Base-by-base conservation (phyloP, 2,329 filamentous ascomycete species). In the Phaeophleospora eucalypticola region DNA sequence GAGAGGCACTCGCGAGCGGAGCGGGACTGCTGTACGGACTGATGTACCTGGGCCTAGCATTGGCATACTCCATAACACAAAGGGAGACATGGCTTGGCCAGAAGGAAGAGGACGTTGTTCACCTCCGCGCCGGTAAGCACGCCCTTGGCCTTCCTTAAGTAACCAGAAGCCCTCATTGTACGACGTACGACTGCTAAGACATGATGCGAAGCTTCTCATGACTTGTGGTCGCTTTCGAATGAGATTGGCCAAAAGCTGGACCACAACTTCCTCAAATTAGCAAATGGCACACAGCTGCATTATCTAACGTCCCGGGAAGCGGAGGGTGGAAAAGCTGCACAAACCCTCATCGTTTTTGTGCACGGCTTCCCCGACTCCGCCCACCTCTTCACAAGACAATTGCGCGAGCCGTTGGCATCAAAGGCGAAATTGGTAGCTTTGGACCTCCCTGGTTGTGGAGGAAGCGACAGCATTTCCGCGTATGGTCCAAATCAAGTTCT, bases 361-460 rank as follows among this genome's bases (percentile, higher is more conserved):
- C 79, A 82, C 60, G 79, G 79, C 32, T 82, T 80, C 48, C 79
- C 79, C 4, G 79, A 82, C 55, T 79, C 77, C 46, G 80, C 70
- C 63, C 68, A 73, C 9, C 63, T 81, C 42, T 82, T 77, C 76
- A 69, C 70, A 37, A 65, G 73, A 41, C 61, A 78, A 18, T 62
- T 81, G 16, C 61, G 62, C 33, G 72, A 71, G 0, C 48, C 63
- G 8, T 61, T 71, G 20, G 61, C 65, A 19, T 49, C 67, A 19
- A 54, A 67, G 4, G 69, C 73, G 16, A 71, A 71, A 16, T 54
- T 81, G 4, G 70, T 82, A 24, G 78, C 77, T 0, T 67, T 81
- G 33, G 79, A 82, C 57, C 60, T 82, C 4, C 79, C 79, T 15
- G 79, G 79, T 1, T 81, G 76, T 51, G 79, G 79, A 29, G 79